Evolutionary conservation across 2,329 filamentous ascomycete genomes (phyloP).

Genomic region (Fusarium verrucosum): DNA sequence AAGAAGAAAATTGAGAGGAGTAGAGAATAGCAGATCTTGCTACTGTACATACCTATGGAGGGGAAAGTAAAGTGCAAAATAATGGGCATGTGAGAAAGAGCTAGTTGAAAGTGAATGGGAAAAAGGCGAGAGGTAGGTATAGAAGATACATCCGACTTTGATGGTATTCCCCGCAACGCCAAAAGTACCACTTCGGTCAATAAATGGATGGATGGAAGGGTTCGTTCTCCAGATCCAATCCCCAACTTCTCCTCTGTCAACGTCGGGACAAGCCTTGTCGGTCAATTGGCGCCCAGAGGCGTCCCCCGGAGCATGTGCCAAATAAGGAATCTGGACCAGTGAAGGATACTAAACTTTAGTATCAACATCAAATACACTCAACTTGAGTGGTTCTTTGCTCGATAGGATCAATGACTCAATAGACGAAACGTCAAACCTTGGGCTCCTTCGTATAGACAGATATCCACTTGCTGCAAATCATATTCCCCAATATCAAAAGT

Average conservation of each 20-base stretch:
- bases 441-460: neutral
- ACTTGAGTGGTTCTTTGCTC: constrained; percentile 15
- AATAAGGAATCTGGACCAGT: constrained; percentile 31
- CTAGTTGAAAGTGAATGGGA: neutral
- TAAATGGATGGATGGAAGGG: too few relatives aligned
- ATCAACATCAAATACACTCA: constrained; percentile 7
- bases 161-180: constrained; percentile 18
- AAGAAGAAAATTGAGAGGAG: constrained; percentile 12
- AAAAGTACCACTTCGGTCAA: too few relatives aligned
- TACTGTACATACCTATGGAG: neutral
- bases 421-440: constrained; percentile 15
- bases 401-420: constrained; percentile 5
- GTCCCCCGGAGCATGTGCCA: constrained; percentile 30
- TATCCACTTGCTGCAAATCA: constrained; percentile 13
- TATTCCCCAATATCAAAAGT: constrained; percentile 3
- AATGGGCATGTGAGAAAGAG: constrained; percentile 38
- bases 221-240: constrained; percentile 35
- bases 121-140: too few relatives aligned
- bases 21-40: constrained; percentile 18
- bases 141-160: constrained; percentile 34
- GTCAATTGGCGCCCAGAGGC: constrained; percentile 12
- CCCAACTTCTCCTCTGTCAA: constrained; percentile 19
- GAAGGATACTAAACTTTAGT: neutral
- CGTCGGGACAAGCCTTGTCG: constrained; percentile 34
- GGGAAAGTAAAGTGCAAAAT: constrained; percentile 23